Percentiles rank a stretch among this genome's conserved stretches.
Conservation (phyloP, 176 grass and related monocot species). For the Leersia perrieri region DNA sequence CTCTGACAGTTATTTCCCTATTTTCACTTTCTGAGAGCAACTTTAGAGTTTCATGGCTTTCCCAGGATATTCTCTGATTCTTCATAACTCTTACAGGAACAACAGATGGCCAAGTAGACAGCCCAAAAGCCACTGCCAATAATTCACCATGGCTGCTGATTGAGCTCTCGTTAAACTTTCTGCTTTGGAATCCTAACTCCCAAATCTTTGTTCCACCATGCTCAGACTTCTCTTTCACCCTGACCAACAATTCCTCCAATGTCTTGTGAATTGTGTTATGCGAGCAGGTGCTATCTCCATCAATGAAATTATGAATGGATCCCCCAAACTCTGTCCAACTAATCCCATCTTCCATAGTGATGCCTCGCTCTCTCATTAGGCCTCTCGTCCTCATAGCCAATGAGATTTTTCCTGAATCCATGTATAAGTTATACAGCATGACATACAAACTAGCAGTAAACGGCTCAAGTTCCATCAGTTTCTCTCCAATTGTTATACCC, state of each 20-base stretch:
- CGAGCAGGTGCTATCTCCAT: constrained; percentile 29
- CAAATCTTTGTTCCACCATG: constrained; percentile 35
- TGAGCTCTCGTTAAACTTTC: constrained; percentile 40
- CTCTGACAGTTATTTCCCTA: constrained; percentile 68
- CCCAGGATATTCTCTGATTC: constrained; percentile 72
- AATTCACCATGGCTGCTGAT: constrained; percentile 61
- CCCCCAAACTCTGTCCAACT: constrained; percentile 67
- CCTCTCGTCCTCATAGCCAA: constrained; percentile 85
- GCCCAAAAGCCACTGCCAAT: constrained; percentile 53
- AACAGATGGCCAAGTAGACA: constrained; percentile 37
- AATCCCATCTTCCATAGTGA: constrained; percentile 44
- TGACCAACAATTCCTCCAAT: constrained; percentile 46
- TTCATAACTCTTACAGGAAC: constrained; percentile 67
- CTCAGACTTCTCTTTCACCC: constrained; percentile 52
- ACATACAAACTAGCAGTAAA: constrained; percentile 59
- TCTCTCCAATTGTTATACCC: constrained; percentile 44
- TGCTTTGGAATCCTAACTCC: constrained; percentile 55
- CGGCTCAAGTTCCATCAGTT: constrained; percentile 60
- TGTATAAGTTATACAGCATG: constrained; percentile 69
- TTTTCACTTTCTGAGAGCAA: constrained; percentile 60
- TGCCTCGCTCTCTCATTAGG: constrained; percentile 73
- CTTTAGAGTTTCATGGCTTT: constrained; percentile 66
- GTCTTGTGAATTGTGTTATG: constrained; percentile 30
- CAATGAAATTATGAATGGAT: constrained; percentile 44
- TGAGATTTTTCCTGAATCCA: constrained; percentile 69